Evolutionary conservation across 257 asterid species (phyloP).

Genomic region (Leptodermis oblonga): DNA sequence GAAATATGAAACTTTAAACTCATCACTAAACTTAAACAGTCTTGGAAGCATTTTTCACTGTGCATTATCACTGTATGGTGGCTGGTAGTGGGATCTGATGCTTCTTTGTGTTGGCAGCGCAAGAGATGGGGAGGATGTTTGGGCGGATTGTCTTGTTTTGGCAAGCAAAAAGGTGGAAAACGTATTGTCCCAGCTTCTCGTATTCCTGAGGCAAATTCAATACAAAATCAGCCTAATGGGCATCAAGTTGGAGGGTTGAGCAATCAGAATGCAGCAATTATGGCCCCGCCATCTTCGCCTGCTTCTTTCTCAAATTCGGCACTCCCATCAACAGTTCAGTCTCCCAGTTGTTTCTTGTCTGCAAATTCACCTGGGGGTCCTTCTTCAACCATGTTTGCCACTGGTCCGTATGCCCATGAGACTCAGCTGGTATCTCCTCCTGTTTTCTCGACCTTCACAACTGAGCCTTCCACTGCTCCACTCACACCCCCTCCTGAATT

Average conservation of each 20-base stretch:
- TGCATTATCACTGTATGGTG: not conserved
- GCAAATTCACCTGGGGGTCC: constrained; percentile 76
- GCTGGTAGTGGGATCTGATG: constrained; percentile 19
- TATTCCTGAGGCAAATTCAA: constrained; percentile 50
- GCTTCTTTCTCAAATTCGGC: constrained; percentile 76
- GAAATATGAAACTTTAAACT: not conserved
- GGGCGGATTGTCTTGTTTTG: constrained; percentile 71
- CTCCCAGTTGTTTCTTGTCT: constrained; percentile 70
- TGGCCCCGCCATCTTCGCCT: constrained; percentile 87
- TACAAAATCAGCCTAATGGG: constrained; percentile 54
- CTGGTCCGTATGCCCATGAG: constrained; percentile 88
- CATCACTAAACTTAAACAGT: not conserved
- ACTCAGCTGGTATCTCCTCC: constrained; percentile 87
- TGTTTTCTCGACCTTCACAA: constrained; percentile 78
- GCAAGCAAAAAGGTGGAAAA: constrained; percentile 75
- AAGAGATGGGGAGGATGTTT: constrained; percentile 88
- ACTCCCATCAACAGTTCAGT: constrained; percentile 73
- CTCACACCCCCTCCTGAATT: constrained; percentile 82
- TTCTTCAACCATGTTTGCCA: constrained; percentile 61
- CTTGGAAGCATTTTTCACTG: not conserved
- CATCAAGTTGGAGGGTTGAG: constrained; percentile 63
- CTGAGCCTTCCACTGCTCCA: constrained; percentile 90
- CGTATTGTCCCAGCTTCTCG: constrained; percentile 79
- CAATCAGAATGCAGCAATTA: constrained; percentile 51
- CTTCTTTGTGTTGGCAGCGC: constrained; percentile 40